Conservation (phyloP, 306 rosid species). For the Potentilla sterilis region DNA sequence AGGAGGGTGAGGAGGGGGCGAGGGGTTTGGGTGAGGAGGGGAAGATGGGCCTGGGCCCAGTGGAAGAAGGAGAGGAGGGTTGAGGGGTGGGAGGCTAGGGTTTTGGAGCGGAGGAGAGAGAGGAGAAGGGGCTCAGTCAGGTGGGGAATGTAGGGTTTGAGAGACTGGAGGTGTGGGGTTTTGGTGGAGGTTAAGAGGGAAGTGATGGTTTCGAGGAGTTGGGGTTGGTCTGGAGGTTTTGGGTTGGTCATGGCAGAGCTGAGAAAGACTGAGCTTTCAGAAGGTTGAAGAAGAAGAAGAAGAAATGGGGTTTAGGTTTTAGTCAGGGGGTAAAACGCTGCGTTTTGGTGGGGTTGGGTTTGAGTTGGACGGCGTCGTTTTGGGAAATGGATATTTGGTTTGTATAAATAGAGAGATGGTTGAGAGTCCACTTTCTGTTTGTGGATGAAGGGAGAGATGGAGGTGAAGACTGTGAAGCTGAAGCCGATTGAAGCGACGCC, state of each 20-base stretch:
- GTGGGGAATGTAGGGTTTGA: slow-evolving; percentile 41
- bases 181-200: slow-evolving; percentile 24
- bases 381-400: background rate
- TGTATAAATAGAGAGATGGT: background rate
- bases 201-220: slow-evolving; percentile 35
- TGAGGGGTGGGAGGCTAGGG: slow-evolving; percentile 40
- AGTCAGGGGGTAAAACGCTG: background rate
- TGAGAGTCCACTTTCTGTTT: background rate
- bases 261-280: background rate
- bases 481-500: slow-evolving; percentile 64
- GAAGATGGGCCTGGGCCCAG: slow-evolving; percentile 48
- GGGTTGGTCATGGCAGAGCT: slow-evolving; percentile 3
- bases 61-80: slow-evolving; percentile 57
- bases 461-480: slow-evolving; percentile 33
- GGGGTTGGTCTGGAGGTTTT: slow-evolving; percentile 2
- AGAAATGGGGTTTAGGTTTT: background rate
- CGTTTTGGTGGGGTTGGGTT: background rate
- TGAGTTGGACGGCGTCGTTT: background rate
- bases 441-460: slow-evolving; percentile 11
- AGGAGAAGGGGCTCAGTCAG: slow-evolving; percentile 45
- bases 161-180: slow-evolving; percentile 18
- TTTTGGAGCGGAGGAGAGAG: slow-evolving; percentile 50
- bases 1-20: slow-evolving; percentile 57
- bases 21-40: slow-evolving; percentile 48
- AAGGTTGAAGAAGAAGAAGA: slow-evolving; percentile 9